Percentiles rank a stretch among this genome's conserved stretches.
Evolutionary conservation across 1,284 basidiomycete species (phyloP).

Genomic region (Cutaneotrichosporon arboriforme): DNA sequence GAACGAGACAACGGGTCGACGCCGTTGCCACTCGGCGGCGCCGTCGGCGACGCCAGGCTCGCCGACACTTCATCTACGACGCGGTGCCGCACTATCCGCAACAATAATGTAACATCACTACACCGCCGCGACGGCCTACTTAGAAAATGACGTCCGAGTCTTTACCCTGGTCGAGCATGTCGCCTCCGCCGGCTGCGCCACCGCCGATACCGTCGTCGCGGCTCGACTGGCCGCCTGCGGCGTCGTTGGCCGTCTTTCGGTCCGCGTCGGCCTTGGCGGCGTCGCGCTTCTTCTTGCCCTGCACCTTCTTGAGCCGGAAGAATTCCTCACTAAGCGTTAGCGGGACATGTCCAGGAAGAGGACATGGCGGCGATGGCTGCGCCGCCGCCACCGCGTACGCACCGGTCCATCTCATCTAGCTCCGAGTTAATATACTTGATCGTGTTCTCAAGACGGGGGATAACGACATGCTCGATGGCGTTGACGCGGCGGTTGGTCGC

Average conservation of each 20-base stretch:
- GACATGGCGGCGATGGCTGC: no score
- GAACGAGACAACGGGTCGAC: no score
- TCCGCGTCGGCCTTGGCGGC: conserved; percentile 32
- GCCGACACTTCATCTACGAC: no score
- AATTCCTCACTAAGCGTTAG: conserved; percentile 68
- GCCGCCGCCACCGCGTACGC: no score
- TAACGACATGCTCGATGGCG: conserved; percentile 96
- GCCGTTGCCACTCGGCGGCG: no score
- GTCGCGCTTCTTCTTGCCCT: conserved; percentile 93
- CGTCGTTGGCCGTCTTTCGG: conserved; percentile 28
- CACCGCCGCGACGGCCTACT: background rate
- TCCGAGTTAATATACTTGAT: conserved; percentile 97
- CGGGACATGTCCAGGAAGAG: no score
- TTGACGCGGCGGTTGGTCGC: conserved; percentile 98
- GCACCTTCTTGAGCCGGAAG: conserved; percentile 93
- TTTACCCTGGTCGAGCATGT: conserved; percentile 70
- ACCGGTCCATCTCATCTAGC: conserved; percentile 91
- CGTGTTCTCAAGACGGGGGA: conserved; percentile 92
- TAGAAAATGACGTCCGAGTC: conserved; percentile 90
- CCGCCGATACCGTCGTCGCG: conserved; percentile 46
- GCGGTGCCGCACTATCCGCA: background rate
- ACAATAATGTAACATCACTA: background rate
- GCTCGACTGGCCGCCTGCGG: conserved; percentile 35
- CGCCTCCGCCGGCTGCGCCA: conserved; percentile 45
- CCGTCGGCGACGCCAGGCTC: no score